A percentile compares a stretch with the other conserved stretches of the same genome.
Conservation (phyloP, 805 yeast genomes). For the Kazachstania viticola region DNA sequence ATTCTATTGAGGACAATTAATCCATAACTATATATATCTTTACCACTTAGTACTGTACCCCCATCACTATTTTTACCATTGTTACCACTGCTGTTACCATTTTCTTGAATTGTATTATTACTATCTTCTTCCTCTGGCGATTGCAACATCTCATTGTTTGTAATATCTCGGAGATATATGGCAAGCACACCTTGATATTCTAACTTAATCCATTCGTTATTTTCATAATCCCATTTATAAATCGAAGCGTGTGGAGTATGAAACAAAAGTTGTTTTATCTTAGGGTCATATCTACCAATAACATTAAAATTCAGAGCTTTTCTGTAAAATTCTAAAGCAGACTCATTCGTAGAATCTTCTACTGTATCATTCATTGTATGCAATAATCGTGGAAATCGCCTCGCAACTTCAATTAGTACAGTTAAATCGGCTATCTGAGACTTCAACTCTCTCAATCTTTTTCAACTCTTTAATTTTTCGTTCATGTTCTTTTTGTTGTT, state of each 20-base stretch:
- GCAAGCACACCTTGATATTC: conserved; percentile 65
- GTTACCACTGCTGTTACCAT: not conserved
- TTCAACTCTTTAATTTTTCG: no score
- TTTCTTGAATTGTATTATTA: conserved; percentile 8
- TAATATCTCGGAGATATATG: conserved; percentile 43
- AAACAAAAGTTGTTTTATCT: conserved; percentile 52
- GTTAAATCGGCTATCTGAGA: no score
- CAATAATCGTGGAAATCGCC: no score
- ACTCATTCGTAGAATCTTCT: no score
- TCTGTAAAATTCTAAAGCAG: conserved; percentile 42
- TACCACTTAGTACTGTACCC: conserved; percentile 18
- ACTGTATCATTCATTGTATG: no score
- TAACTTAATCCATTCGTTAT: conserved; percentile 57
- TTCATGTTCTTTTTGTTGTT: no score
- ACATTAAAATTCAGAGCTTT: conserved; percentile 66
- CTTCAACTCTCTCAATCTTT: no score
- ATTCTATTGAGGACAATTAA: conserved; percentile 56
- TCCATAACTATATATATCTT: conserved; percentile 48
- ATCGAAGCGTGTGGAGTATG: conserved; percentile 64
- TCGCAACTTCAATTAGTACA: no score
- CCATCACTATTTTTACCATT: conserved; percentile 2
- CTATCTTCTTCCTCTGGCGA: conserved; percentile 11
- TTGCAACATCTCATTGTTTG: conserved; percentile 4
- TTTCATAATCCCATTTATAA: conserved; percentile 46
- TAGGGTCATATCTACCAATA: conserved; percentile 65